These are phyloP conservation scores for Catenaria anguillulae DNA, from an alignment of 371 early-diverging fungal species.

Conservation along the genomic window DNA sequence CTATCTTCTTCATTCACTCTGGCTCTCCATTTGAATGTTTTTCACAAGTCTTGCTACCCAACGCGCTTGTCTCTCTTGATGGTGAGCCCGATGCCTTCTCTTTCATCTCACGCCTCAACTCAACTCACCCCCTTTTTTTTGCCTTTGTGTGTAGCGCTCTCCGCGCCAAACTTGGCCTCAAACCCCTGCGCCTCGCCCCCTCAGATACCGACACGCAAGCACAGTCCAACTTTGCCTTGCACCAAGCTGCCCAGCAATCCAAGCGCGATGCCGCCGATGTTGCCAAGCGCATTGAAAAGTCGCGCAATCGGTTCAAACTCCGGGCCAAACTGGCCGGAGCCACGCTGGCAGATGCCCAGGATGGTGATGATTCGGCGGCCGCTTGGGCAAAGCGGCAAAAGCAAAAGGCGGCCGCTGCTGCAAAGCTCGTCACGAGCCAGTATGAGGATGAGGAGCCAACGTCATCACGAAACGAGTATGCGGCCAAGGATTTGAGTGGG, in stretches of 20 bases:
- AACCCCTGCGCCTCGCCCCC: background rate
- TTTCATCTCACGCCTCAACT: no score
- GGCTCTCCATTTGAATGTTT: no score
- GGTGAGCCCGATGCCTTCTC: no score
- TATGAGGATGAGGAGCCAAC: no score
- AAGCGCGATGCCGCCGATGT: background rate
- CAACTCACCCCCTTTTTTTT: no score
- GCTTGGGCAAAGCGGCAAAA: slow-evolving; percentile 39
- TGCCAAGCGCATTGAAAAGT: background rate
- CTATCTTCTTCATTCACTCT: no score
- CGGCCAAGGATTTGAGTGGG: slow-evolving; percentile 43
- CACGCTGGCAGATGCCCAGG: slow-evolving; percentile 52
- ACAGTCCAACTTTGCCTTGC: background rate
- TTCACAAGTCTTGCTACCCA: no score
- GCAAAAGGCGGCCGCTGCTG: slow-evolving; percentile 16
- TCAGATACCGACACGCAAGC: background rate
- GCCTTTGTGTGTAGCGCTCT: background rate
- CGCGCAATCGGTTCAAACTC: slow-evolving; percentile 32
- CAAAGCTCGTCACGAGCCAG: no score
- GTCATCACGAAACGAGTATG: no score
- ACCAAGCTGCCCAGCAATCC: background rate
- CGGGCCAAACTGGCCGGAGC: slow-evolving; percentile 45
- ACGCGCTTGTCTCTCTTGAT: no score
- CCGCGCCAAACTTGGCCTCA: slow-evolving; percentile 1
- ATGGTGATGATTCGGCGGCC: slow-evolving; percentile 37